Conservation (phyloP, 148 eudicot species). For the Rhododendron williamsianum region DNA sequence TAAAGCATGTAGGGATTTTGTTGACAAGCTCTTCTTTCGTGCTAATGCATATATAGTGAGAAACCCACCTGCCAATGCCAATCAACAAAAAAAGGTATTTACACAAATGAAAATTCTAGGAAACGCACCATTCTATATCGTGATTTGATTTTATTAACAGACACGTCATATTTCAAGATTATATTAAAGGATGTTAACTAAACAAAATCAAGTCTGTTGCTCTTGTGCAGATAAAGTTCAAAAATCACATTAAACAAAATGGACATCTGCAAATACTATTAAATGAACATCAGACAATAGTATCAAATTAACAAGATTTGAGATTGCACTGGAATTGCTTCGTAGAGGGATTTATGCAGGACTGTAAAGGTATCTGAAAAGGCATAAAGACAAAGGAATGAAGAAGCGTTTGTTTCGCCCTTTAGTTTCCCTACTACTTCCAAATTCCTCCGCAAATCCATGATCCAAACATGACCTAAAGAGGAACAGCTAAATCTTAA, state of each 20-base stretch:
- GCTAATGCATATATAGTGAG: not conserved
- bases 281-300: not conserved
- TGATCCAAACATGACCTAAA: not conserved
- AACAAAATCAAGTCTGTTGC: not conserved
- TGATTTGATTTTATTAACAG: not conserved
- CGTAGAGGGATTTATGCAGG: not conserved
- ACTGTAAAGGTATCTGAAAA: not conserved
- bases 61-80: slow-evolving; percentile 11
- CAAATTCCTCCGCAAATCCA: not conserved
- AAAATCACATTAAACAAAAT: not conserved
- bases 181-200: not conserved
- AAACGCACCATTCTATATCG: not conserved
- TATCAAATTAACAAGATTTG: not conserved
- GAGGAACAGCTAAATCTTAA: not conserved
- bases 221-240: not conserved
- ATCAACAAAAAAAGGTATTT: not conserved
- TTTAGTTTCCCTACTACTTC: not conserved
- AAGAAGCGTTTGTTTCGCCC: not conserved
- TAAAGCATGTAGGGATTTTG: slow-evolving; percentile 9
- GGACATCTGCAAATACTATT: not conserved
- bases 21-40: slow-evolving; percentile 13
- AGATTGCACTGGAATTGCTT: not conserved
- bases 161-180: not conserved
- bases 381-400: not conserved
- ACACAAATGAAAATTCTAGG: too few relatives aligned